Evolutionary conservation across 2,329 filamentous ascomycete genomes (phyloP).

Genomic region (Fusarium sp.): DNA sequence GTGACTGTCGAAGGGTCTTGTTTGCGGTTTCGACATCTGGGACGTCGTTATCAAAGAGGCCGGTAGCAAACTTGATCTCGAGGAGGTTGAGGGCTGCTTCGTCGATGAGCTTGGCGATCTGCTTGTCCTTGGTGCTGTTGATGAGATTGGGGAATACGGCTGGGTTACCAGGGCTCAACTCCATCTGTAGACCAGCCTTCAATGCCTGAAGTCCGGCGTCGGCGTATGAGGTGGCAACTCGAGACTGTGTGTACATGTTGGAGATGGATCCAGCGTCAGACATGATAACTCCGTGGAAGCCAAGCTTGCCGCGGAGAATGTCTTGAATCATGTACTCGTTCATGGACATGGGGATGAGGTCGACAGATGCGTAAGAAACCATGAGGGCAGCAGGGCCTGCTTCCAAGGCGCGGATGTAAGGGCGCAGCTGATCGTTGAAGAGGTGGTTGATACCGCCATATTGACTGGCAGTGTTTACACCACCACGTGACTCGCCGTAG

Average conservation of each 20-base stretch:
- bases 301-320: constrained; percentile 41
- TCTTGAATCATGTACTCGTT: constrained; percentile 50
- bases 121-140: constrained; percentile 32
- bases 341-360: constrained; percentile 48
- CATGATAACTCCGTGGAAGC: constrained; percentile 51
- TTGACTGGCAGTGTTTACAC: constrained; percentile 50
- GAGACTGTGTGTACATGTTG: constrained; percentile 45
- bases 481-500: constrained; percentile 49
- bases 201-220: constrained; percentile 46
- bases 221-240: constrained; percentile 42
- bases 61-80: constrained; percentile 47
- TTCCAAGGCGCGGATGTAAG: constrained; percentile 48
- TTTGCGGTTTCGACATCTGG: constrained; percentile 34
- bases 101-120: constrained; percentile 41
- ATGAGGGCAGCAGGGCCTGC: constrained; percentile 47
- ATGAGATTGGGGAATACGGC: constrained; percentile 43
- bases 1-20: constrained; percentile 23
- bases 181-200: constrained; percentile 44
- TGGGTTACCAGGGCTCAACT: constrained; percentile 43
- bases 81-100: constrained; percentile 44
- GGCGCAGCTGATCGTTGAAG: constrained; percentile 48
- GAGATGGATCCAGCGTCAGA: constrained; percentile 48
- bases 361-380: constrained; percentile 49
- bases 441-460: constrained; percentile 51
- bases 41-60: constrained; percentile 44